phyloP scores from a whole-genome alignment of 1,284 basidiomycete species.

The Naganishia sp. region DNA sequence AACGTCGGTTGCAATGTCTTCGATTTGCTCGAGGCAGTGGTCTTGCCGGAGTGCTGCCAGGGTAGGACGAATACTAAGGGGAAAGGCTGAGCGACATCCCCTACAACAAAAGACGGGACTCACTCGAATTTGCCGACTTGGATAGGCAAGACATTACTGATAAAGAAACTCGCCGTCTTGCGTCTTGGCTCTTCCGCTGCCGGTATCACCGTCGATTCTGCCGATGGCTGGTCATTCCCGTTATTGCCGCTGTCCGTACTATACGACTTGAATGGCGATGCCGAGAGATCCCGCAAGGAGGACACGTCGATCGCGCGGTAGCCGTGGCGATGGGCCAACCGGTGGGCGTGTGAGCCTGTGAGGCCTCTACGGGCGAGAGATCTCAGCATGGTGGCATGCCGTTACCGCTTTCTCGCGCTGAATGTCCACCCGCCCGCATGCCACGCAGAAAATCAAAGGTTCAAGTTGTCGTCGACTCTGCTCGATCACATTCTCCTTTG shows the following conservation, averaged over 20 bases:
- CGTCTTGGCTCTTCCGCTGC: slow-evolving; percentile 15
- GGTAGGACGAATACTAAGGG: slow-evolving; percentile 40
- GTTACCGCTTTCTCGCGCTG: neutral
- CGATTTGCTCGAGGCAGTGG: slow-evolving; percentile 48
- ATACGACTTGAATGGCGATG: slow-evolving; percentile 6
- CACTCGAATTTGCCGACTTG: slow-evolving; percentile 47
- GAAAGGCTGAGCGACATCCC: neutral
- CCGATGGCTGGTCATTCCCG: too few species aligned
- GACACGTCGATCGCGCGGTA: neutral
- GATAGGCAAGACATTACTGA: slow-evolving; percentile 53
- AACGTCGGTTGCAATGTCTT: slow-evolving; percentile 45
- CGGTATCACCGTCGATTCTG: neutral
- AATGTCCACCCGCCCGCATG: too few species aligned
- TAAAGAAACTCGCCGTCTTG: slow-evolving; percentile 45
- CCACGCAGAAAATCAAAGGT: neutral
- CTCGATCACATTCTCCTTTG: slow-evolving; percentile 6
- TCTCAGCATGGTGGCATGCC: slow-evolving; percentile 24
- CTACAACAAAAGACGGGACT: slow-evolving; percentile 8
- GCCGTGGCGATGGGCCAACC: neutral
- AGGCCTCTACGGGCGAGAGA: slow-evolving; percentile 11
- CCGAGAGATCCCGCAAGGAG: neutral
- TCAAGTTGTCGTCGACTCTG: neutral
- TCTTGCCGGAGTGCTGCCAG: slow-evolving; percentile 47
- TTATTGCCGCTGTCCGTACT: neutral
- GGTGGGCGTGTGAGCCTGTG: neutral